Conservation (phyloP, 345 rosid species). For the Theobroma cacao region DNA sequence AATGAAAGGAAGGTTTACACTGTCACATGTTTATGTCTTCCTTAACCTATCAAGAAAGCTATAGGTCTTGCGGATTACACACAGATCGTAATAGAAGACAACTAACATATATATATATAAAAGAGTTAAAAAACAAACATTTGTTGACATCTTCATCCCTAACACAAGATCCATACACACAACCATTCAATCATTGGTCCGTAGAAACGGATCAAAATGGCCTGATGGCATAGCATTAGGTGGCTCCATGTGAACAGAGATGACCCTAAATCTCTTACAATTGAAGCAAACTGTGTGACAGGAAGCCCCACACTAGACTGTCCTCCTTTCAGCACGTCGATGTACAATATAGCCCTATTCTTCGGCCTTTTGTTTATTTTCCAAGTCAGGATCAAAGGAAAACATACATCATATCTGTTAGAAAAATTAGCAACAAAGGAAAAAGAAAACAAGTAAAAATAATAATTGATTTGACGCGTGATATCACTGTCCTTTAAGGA, state of each 20-base stretch:
- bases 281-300: conserved; percentile 3
- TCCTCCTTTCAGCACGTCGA: background rate
- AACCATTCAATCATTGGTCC: background rate
- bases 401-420: too few species aligned
- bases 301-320: background rate
- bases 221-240: background rate
- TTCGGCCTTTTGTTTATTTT: background rate
- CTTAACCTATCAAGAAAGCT: background rate
- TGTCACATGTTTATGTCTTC: conserved; percentile 1
- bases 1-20: background rate
- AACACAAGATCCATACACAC: background rate
- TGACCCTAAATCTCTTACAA: conserved; percentile 1
- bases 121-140: background rate
- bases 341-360: background rate
- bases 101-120: background rate
- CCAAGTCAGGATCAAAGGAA: background rate
- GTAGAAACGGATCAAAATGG: background rate
- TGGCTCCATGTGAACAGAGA: background rate
- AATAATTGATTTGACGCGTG: too few species aligned
- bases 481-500: too few species aligned
- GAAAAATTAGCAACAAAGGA: too few species aligned
- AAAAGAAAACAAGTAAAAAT: too few species aligned
- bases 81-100: background rate
- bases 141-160: background rate
- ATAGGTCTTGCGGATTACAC: conserved; percentile 1